Evolutionary conservation across 495 filamentous ascomycete genomes (phyloP).

Genomic region (Neurospora terricola): DNA sequence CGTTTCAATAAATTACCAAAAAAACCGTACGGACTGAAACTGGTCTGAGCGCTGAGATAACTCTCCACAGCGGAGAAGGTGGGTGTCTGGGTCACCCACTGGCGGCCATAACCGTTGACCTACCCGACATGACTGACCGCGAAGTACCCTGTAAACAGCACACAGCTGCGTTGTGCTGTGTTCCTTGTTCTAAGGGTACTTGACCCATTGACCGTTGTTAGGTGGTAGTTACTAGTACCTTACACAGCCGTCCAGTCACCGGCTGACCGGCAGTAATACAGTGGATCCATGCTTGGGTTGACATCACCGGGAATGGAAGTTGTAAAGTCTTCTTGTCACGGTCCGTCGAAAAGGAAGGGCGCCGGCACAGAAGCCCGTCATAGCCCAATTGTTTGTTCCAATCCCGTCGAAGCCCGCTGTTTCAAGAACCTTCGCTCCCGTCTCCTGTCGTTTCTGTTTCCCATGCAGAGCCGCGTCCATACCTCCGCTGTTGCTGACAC

Average conservation of each 20-base stretch:
- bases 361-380: background rate
- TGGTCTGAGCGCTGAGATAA: no score
- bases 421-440: background rate
- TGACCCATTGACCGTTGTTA: background rate
- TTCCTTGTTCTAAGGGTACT: background rate
- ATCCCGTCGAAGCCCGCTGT: background rate
- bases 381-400: background rate
- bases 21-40: no score
- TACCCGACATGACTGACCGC: background rate
- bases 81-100: background rate
- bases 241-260: background rate
- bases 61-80: background rate
- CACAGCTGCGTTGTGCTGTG: background rate
- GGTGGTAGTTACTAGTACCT: background rate
- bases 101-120: background rate
- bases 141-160: background rate
- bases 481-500: background rate
- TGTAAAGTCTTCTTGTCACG: background rate
- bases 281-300: background rate
- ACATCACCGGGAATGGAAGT: background rate
- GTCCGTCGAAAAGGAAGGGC: background rate
- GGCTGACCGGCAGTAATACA: background rate
- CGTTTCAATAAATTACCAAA: no score
- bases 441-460: background rate
- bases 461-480: background rate